phyloP scores from a whole-genome alignment of 1,284 basidiomycete species.

The Moesziomyces globuligerus region DNA sequence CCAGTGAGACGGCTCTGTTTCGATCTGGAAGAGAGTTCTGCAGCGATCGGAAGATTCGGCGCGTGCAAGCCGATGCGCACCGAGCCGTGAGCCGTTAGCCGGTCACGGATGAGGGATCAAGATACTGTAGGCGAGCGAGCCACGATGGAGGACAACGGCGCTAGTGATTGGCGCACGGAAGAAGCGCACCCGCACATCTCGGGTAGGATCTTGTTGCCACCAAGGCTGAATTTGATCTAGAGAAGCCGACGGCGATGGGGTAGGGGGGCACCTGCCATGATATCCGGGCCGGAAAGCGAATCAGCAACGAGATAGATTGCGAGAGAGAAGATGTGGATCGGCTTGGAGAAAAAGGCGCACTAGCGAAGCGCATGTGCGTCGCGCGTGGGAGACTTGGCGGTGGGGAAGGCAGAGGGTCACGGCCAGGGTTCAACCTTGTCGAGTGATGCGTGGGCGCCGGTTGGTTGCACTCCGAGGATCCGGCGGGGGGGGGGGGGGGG shows the following conservation, averaged over 20 bases:
- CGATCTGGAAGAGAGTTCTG: too few species aligned
- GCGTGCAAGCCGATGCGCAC: too few species aligned
- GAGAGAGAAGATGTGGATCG: background rate
- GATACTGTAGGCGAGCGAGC: too few species aligned
- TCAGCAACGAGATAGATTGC: background rate
- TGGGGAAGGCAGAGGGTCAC: too few species aligned
- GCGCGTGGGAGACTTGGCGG: background rate
- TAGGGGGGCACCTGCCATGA: background rate
- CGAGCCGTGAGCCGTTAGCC: too few species aligned
- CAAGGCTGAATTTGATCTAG: background rate
- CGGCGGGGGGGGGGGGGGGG: too few species aligned
- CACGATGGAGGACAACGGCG: too few species aligned
- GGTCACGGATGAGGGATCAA: too few species aligned
- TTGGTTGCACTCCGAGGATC: background rate
- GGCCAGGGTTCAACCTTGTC: too few species aligned
- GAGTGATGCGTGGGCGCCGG: too few species aligned
- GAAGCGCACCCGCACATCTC: constrained; percentile 6
- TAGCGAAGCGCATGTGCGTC: background rate
- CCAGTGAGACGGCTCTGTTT: too few species aligned
- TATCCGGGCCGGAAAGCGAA: background rate
- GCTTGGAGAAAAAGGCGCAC: background rate
- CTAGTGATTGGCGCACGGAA: constrained; percentile 6
- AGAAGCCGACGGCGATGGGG: background rate
- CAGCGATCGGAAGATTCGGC: too few species aligned
- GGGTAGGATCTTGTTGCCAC: background rate